These are phyloP conservation scores for Aspergillus brasiliensis DNA, from an alignment of 2,329 filamentous ascomycete genomes.

Conservation along the genomic window DNA sequence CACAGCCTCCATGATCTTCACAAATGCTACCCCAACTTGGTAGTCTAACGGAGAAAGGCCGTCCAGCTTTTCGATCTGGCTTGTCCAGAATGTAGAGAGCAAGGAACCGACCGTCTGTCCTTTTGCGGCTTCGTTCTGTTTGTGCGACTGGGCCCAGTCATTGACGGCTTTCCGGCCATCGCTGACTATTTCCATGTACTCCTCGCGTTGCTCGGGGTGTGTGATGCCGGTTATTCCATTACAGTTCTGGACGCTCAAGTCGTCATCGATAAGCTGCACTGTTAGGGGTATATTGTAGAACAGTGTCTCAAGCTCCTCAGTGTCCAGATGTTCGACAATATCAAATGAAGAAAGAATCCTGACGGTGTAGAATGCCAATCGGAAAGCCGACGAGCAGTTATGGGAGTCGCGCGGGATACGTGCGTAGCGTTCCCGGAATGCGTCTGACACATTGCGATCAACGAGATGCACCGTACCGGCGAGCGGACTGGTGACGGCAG, in stretches of 20 bases:
- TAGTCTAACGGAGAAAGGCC: slow-evolving; percentile 39
- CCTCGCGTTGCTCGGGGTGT: slow-evolving; percentile 52
- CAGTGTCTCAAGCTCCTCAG: slow-evolving; percentile 42
- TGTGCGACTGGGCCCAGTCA: slow-evolving; percentile 41
- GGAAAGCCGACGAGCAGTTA: slow-evolving; percentile 71
- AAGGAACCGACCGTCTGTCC: slow-evolving; percentile 26
- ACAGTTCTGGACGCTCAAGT: slow-evolving; percentile 57
- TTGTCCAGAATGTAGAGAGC: slow-evolving; percentile 37
- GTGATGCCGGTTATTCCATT: slow-evolving; percentile 56
- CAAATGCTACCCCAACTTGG: slow-evolving; percentile 44
- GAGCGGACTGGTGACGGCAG: slow-evolving; percentile 74
- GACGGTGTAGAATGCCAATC: slow-evolving; percentile 72
- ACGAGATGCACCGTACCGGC: slow-evolving; percentile 71
- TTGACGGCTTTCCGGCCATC: slow-evolving; percentile 53
- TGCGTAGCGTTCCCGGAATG: slow-evolving; percentile 26
- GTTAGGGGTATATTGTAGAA: slow-evolving; percentile 57
- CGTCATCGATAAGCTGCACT: slow-evolving; percentile 61
- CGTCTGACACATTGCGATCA: slow-evolving; percentile 31
- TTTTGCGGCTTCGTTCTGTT: slow-evolving; percentile 10
- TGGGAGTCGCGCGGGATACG: slow-evolving; percentile 62
- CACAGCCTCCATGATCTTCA: slow-evolving; percentile 40
- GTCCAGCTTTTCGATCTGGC: slow-evolving; percentile 33
- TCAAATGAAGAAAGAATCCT: slow-evolving; percentile 56
- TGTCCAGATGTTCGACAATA: slow-evolving; percentile 33
- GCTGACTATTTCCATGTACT: slow-evolving; percentile 56